Evolutionary conservation across 352 stramenopile species (phyloP).

Genomic region (Phytophthora meadii): DNA sequence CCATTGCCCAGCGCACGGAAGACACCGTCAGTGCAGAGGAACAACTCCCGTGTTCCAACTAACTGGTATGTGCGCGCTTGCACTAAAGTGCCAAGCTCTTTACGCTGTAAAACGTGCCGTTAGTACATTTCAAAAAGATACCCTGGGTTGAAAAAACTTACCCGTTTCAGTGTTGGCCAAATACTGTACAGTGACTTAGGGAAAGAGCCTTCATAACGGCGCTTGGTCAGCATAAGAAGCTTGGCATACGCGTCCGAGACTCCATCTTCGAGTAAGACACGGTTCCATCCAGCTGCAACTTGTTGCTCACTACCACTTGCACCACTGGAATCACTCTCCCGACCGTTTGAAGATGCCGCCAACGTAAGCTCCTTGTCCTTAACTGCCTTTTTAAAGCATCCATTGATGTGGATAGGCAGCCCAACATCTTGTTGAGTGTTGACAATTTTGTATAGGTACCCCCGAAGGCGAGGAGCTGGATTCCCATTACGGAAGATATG

Average conservation of each 20-base stretch:
- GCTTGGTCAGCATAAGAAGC: constrained; percentile 63
- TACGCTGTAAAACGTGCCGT: constrained; percentile 19
- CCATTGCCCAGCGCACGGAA: constrained; percentile 60
- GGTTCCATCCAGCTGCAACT: constrained; percentile 74
- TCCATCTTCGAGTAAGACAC: constrained; percentile 73
- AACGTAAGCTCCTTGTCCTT: constrained; percentile 54
- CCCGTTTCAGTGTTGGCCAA: constrained; percentile 59
- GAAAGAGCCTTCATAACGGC: constrained; percentile 40
- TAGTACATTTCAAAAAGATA: constrained; percentile 5
- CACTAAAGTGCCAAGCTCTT: constrained; percentile 47
- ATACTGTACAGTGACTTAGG: constrained; percentile 69
- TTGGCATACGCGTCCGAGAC: constrained; percentile 69
- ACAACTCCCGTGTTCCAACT: constrained; percentile 59
- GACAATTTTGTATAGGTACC: constrained; percentile 70
- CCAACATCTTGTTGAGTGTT: constrained; percentile 54
- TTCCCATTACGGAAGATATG: constrained; percentile 63
- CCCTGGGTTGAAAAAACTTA: constrained; percentile 13
- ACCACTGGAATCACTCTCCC: constrained; percentile 16
- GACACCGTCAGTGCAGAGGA: constrained; percentile 72
- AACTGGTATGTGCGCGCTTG: constrained; percentile 54
- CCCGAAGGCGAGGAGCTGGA: constrained; percentile 44
- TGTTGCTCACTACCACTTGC: constrained; percentile 56
- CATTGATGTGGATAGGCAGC: constrained; percentile 77
- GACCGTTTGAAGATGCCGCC: constrained; percentile 16
- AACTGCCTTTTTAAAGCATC: constrained; percentile 74